A percentile compares a stretch with the other conserved stretches of the same genome.
Evolutionary conservation across 2,329 filamentous ascomycete genomes (phyloP).

Genomic region (Neurospora sp.): DNA sequence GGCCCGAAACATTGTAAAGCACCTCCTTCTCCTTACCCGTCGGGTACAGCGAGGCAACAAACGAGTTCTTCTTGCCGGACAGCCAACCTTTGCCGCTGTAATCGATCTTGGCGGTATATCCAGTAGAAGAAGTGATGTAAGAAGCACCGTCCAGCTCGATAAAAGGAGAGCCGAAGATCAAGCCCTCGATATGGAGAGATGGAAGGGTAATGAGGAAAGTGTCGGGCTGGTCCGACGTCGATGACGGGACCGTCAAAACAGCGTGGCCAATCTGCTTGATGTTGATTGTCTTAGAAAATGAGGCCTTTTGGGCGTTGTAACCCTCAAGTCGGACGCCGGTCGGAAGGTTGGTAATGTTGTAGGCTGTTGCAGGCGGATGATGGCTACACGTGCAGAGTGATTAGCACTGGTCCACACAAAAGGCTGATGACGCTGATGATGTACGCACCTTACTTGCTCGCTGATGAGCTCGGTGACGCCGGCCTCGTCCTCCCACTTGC

Average conservation of each 20-base stretch:
- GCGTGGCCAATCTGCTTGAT: conserved; percentile 93
- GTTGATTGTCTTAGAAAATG: conserved; percentile 86
- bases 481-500: conserved; percentile 74
- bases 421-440: not conserved
- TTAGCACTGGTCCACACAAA: not conserved
- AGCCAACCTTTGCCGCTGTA: conserved; percentile 93
- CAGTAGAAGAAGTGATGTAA: conserved; percentile 77
- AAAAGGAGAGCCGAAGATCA: conserved; percentile 79
- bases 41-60: conserved; percentile 64
- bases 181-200: conserved; percentile 82
- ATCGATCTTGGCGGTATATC: conserved; percentile 82
- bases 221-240: conserved; percentile 36
- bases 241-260: conserved; percentile 58
- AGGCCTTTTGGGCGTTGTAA: conserved; percentile 94
- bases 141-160: conserved; percentile 81
- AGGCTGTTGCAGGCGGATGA: conserved; percentile 90
- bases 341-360: conserved; percentile 79
- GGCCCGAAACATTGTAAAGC: conserved; percentile 74
- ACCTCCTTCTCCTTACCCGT: conserved; percentile 63
- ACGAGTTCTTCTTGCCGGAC: conserved; percentile 89
- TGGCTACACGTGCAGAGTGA: conserved; percentile 42
- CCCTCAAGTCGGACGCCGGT: conserved; percentile 73
- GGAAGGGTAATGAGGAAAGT: conserved; percentile 88
- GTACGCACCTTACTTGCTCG: conserved; percentile 72
- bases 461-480: conserved; percentile 81